Percentiles rank a stretch among this genome's conserved stretches.
Evolutionary conservation across 768 basidiomycete species (phyloP).

Genomic region (Trametes gibbosa): DNA sequence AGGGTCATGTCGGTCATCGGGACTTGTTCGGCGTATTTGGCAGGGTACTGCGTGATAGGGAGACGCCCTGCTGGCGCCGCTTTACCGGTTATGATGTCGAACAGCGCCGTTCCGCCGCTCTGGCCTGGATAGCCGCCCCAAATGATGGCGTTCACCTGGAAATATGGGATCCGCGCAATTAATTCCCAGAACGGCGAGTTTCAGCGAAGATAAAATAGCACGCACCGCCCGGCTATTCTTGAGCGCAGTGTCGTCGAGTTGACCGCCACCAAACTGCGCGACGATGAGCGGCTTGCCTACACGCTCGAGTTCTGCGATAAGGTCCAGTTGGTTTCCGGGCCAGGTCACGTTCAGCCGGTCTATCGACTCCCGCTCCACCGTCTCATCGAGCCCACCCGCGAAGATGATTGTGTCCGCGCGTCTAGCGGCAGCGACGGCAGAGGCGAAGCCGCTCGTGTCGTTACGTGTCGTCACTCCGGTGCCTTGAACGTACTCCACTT

Average conservation of each 20-base stretch:
- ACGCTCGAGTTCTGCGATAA: constrained; percentile 43
- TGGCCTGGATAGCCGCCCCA: constrained; percentile 62
- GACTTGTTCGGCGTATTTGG: constrained; percentile 44
- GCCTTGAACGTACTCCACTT: constrained; percentile 42
- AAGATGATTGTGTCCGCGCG: constrained; percentile 50
- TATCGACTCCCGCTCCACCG: constrained; percentile 44
- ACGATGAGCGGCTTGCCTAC: constrained; percentile 52
- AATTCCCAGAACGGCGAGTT: neutral
- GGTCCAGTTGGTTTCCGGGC: constrained; percentile 54
- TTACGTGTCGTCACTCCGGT: constrained; percentile 37
- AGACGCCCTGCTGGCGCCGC: constrained; percentile 54
- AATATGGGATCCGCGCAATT: neutral
- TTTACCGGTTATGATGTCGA: constrained; percentile 51
- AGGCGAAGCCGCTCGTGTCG: constrained; percentile 46
- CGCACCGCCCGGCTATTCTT: constrained; percentile 39
- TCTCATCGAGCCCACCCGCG: constrained; percentile 52
- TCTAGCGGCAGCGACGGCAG: constrained; percentile 47
- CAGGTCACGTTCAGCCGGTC: constrained; percentile 51
- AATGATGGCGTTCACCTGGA: constrained; percentile 49
- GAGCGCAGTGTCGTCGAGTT: constrained; percentile 47
- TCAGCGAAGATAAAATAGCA: constrained; percentile 21
- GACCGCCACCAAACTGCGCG: constrained; percentile 56
- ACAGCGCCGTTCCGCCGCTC: constrained; percentile 51
- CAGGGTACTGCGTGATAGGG: constrained; percentile 52
- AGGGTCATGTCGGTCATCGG: constrained; percentile 59